Conservation (phyloP, 2,329 filamentous ascomycete genomes). For the Fusarium sacchari region DNA sequence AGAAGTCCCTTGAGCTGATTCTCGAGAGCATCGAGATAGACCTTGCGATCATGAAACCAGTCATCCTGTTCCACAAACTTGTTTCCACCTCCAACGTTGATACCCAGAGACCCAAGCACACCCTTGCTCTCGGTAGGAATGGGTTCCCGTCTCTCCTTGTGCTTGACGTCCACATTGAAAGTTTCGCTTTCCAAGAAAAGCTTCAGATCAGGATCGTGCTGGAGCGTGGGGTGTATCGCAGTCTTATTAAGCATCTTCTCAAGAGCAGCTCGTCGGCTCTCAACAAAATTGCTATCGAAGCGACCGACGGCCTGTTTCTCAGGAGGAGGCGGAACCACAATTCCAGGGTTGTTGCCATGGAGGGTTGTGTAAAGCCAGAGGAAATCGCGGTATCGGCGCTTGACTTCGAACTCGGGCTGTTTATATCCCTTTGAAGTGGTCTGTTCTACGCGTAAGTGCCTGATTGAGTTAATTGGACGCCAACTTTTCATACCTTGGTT, state of each 20-base stretch:
- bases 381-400: slow-evolving; percentile 94
- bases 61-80: slow-evolving; percentile 99
- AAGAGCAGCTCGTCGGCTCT: slow-evolving; percentile 87
- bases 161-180: slow-evolving; percentile 96
- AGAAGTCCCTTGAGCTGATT: slow-evolving; percentile 89
- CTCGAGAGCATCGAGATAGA: slow-evolving; percentile 94
- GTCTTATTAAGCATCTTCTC: slow-evolving; percentile 99
- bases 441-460: slow-evolving; percentile 55
- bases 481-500: slow-evolving; percentile 73
- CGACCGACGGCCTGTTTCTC: slow-evolving; percentile 98
- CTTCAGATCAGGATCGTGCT: slow-evolving; percentile 93
- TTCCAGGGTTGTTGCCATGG: slow-evolving; percentile 92
- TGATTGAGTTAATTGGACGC: not conserved
- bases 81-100: slow-evolving; percentile 77
- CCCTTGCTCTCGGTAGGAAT: slow-evolving; percentile 91
- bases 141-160: slow-evolving; percentile 92
- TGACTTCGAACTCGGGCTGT: slow-evolving; percentile 91
- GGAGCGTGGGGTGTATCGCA: slow-evolving; percentile 86
- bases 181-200: slow-evolving; percentile 96
- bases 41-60: slow-evolving; percentile 97
- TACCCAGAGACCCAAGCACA: slow-evolving; percentile 85
- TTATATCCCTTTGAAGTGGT: slow-evolving; percentile 97
- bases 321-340: slow-evolving; percentile 93
- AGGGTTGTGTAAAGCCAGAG: slow-evolving; percentile 96
- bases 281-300: slow-evolving; percentile 97